A percentile compares a stretch with the other conserved stretches of the same genome.
These are phyloP conservation scores for Solanum hybrid DNA, from an alignment of 305 asterid species.

Conservation along the genomic window DNA sequence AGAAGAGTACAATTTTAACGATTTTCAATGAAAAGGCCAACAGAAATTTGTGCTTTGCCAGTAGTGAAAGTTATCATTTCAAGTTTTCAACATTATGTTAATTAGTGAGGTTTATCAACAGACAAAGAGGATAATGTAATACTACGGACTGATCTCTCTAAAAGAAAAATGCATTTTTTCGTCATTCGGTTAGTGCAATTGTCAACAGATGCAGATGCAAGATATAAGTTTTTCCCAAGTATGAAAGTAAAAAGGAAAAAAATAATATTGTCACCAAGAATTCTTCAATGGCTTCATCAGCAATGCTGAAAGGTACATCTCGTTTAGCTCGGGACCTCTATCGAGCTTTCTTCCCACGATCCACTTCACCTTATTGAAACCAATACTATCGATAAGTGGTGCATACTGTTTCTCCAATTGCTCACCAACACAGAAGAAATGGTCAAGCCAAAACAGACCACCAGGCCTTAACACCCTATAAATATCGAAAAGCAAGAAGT, in stretches of 20 bases:
- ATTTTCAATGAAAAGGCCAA: background rate
- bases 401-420: constrained; percentile 35
- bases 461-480: constrained; percentile 70
- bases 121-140: background rate
- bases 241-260: background rate
- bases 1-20: background rate
- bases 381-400: constrained; percentile 57
- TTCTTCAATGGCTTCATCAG: constrained; percentile 47
- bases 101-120: background rate
- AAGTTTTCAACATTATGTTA: background rate
- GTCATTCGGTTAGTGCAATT: background rate
- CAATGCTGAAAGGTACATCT: constrained; percentile 60
- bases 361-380: constrained; percentile 47
- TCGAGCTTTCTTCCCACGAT: constrained; percentile 41
- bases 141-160: background rate
- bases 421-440: constrained; percentile 50
- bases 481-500: constrained; percentile 50
- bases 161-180: background rate
- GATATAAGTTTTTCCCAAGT: background rate
- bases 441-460: constrained; percentile 62
- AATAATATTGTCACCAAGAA: constrained; percentile 38
- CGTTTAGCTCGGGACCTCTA: constrained; percentile 44
- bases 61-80: background rate
- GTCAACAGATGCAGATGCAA: background rate
- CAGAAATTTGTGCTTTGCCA: background rate